phyloP scores from a whole-genome alignment of 2,329 filamentous ascomycete species.

The Ophiostoma fasciatum region DNA sequence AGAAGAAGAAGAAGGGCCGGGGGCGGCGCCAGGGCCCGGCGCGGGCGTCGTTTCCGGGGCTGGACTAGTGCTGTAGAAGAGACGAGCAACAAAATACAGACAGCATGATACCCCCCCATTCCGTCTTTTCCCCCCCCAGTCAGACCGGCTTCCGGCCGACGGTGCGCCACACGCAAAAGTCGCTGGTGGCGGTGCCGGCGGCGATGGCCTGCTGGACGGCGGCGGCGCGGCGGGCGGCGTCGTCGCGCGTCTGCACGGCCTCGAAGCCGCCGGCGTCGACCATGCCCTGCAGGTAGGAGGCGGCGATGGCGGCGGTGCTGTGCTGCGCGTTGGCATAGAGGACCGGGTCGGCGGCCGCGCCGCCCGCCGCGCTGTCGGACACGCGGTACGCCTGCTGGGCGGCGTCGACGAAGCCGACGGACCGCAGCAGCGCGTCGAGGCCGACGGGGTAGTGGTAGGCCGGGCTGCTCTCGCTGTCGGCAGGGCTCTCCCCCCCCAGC shows the following conservation, averaged over 20 bases:
- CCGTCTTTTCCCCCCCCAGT: background rate
- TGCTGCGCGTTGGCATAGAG: too few species aligned
- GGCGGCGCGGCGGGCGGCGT: background rate
- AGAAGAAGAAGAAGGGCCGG: constrained; percentile 17
- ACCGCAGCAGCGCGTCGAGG: background rate
- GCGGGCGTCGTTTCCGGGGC: constrained; percentile 17
- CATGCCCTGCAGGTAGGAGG: constrained; percentile 3
- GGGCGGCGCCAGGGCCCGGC: constrained; percentile 10
- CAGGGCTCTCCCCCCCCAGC: too few species aligned
- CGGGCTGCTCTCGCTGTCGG: too few species aligned
- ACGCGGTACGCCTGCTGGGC: background rate
- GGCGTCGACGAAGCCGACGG: background rate
- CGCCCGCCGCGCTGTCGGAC: background rate
- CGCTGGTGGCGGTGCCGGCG: background rate
- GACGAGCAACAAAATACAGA: background rate
- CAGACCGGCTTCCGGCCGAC: constrained; percentile 1
- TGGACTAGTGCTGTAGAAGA: constrained; percentile 15
- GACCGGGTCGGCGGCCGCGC: too few species aligned
- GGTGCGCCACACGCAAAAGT: constrained; percentile 3
- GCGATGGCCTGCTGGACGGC: background rate
- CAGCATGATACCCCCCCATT: background rate
- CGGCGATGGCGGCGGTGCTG: background rate
- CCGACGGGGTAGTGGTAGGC: constrained; percentile 1
- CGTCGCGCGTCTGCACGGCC: constrained; percentile 1
- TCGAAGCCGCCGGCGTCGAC: constrained; percentile 4